Evolutionary conservation across 2,329 filamentous ascomycete genomes (phyloP), one percentile per base, ranked within the genome.

Genomic region (Aspergillus sp.): DNA sequence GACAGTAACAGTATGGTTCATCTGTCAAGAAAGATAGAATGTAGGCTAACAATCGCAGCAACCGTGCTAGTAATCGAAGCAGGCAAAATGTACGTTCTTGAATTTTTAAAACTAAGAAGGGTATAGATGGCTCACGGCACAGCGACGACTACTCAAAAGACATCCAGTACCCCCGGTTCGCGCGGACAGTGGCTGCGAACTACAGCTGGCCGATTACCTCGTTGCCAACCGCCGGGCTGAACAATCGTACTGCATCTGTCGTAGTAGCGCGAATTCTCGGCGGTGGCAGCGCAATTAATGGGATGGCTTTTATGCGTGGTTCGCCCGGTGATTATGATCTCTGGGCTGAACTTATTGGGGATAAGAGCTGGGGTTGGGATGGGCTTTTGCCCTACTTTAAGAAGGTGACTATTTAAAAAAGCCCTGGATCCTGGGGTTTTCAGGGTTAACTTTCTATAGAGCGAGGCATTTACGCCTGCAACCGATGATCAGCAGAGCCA

Each of bases 221-320:
- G 2, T 17, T 52, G 21, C 50, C 39, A 17, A 35, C 43, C 27
- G 2, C 39, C 15, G 50, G 39, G 9, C 50, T 52, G 39, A 52
- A 52, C 25, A 52, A 52, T 27, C 50, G 50, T 14, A 33, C 50
- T n/a, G 19, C 39, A 6, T 12, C 19, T 11, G 40, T 53, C 6
- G 9, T 19, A 19, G n/a, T 41, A 23, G 51, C 40, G n/a, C 39
- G 25, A 35, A 15, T 53, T 3, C 23, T 53, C 27, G 41, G 52
- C n/a, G 52, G 52, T 37, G 52, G 52, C 2, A 47, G 52, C 19
- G 52, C 52, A 6, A 54, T 54, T 41, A 54, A 54, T 19, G 52
- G 52, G 4, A 47, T 54, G 52, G 52, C 52, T 1, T 54, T 54
- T 47, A 44, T 47, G 19, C 41, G 43, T 4, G 52, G 52, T 17